Percentiles rank a stretch among this genome's conserved stretches.
These are phyloP conservation scores for Aspergillus haitiensis DNA, from an alignment of 495 filamentous ascomycete genomes.

Conservation along the genomic window DNA sequence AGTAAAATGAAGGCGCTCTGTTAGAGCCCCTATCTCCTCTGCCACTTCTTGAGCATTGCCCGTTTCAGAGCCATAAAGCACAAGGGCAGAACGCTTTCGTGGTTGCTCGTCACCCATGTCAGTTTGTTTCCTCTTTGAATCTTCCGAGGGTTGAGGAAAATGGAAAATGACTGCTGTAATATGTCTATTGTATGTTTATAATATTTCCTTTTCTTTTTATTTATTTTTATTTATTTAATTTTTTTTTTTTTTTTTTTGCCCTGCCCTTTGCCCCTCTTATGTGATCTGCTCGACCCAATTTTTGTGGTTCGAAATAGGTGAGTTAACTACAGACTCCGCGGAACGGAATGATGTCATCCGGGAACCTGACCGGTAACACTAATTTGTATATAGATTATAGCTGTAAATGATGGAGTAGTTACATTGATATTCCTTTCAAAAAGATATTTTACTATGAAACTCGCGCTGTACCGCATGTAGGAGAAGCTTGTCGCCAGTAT, in stretches of 20 bases:
- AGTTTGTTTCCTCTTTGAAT: too few species aligned
- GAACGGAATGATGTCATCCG: conserved; percentile 28
- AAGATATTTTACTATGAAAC: too few species aligned
- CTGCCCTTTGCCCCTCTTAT: conserved; percentile 2
- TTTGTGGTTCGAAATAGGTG: conserved; percentile 12
- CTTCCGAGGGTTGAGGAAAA: too few species aligned
- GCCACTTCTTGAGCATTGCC: conserved; percentile 90
- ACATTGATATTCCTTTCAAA: too few species aligned
- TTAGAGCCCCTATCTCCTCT: conserved; percentile 70
- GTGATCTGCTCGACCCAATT: conserved; percentile 1
- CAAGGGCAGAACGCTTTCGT: conserved; percentile 58
- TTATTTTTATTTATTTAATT: conserved; percentile 10
- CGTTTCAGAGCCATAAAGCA: conserved; percentile 93
- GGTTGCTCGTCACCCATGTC: conserved; percentile 13
- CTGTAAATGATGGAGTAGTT: not conserved
- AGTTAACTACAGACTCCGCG: conserved; percentile 2
- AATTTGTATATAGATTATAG: not conserved
- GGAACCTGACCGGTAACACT: conserved; percentile 1
- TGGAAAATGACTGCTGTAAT: too few species aligned
- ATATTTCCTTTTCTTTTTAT: too few species aligned
- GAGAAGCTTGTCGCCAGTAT: too few species aligned
- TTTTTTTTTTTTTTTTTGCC: conserved; percentile 13
- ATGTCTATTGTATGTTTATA: too few species aligned
- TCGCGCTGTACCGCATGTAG: too few species aligned
- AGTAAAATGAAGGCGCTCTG: conserved; percentile 73